Conservation (phyloP, 441 rosid species). For the Populus hybrid region DNA sequence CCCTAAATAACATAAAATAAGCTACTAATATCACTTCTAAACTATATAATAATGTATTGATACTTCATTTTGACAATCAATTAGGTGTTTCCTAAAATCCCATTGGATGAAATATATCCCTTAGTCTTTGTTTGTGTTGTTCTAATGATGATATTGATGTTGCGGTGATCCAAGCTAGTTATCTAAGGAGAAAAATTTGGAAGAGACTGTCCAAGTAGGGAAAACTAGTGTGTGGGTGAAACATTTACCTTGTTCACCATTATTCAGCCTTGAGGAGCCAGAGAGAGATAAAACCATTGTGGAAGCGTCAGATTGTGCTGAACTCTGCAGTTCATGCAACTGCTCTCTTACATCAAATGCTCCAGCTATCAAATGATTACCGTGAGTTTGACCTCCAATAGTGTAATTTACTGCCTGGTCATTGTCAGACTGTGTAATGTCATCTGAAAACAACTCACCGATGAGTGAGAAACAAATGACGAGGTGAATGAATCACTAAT, state of each 20-base stretch:
- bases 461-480: conserved; percentile 6
- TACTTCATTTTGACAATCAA: too few species aligned
- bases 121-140: too few species aligned
- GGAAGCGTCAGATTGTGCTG: conserved; percentile 24
- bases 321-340: conserved; percentile 11
- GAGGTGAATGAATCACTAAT: conserved; percentile 7
- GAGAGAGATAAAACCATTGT: conserved; percentile 5
- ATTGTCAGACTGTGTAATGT: conserved; percentile 52
- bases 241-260: conserved; percentile 31
- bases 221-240: background rate
- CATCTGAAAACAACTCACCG: conserved; percentile 48
- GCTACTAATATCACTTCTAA: too few species aligned
- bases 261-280: conserved; percentile 14
- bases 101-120: too few species aligned
- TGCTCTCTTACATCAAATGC: conserved; percentile 25
- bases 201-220: conserved; percentile 1
- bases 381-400: conserved; percentile 18
- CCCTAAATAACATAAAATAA: too few species aligned
- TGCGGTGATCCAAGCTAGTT: background rate
- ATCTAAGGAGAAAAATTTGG: background rate
- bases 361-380: conserved; percentile 3
- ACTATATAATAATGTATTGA: too few species aligned
- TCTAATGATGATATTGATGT: too few species aligned
- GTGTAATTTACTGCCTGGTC: conserved; percentile 30
- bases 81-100: too few species aligned